These are phyloP conservation scores for Pseudozyma hubeiensis DNA, from an alignment of 1,284 basidiomycete species.

Conservation along the genomic window DNA sequence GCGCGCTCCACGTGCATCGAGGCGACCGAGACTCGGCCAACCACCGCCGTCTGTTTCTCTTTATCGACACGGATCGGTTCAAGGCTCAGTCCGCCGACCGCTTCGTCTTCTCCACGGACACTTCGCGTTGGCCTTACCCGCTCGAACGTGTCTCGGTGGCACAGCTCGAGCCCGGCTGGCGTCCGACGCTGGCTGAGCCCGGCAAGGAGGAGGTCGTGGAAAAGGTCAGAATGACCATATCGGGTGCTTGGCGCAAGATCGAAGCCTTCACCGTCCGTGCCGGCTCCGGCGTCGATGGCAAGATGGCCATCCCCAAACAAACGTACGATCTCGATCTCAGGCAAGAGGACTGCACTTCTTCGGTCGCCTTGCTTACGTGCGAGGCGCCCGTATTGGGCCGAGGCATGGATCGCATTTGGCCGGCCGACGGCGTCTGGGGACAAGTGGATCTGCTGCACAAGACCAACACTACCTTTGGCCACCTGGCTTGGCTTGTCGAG, in stretches of 20 bases:
- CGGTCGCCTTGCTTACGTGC: conserved; percentile 46
- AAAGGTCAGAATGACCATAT: conserved; percentile 42
- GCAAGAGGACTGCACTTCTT: conserved; percentile 38
- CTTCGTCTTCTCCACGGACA: conserved; percentile 57
- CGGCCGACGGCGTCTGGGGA: conserved; percentile 45
- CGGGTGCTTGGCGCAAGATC: conserved; percentile 43
- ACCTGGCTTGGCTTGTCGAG: conserved; percentile 59
- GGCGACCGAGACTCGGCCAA: conserved; percentile 71
- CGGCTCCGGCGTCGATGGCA: conserved; percentile 28
- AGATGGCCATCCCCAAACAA: conserved; percentile 34
- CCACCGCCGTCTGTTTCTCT: conserved; percentile 60
- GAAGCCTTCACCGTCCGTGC: conserved; percentile 25
- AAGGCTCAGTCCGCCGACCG: conserved; percentile 46
- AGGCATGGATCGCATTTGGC: conserved; percentile 52
- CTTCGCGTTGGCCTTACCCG: conserved; percentile 53
- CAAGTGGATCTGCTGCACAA: conserved; percentile 58
- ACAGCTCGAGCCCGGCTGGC: conserved; percentile 48
- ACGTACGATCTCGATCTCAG: conserved; percentile 38
- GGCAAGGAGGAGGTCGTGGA: conserved; percentile 29
- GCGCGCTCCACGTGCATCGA: conserved; percentile 81
- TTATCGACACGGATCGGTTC: conserved; percentile 57
- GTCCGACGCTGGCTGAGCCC: conserved; percentile 32
- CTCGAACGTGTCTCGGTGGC: conserved; percentile 49
- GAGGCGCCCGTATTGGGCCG: conserved; percentile 33
- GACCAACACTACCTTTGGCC: conserved; percentile 51